Evolutionary conservation across 805 yeast species (phyloP).

Genomic region (Torulaspora microellipsoides): DNA sequence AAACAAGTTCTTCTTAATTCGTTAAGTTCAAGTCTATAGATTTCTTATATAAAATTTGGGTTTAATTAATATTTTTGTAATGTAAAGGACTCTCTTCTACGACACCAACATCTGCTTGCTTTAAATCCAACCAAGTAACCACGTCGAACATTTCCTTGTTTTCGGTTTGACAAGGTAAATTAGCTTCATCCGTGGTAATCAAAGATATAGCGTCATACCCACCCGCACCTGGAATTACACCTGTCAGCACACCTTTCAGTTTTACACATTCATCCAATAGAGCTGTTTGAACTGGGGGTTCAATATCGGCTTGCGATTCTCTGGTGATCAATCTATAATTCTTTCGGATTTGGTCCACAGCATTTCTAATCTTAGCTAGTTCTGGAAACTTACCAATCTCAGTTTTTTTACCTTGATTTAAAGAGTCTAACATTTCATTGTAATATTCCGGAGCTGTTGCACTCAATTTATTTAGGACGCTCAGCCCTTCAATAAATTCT

Average conservation of each 20-base stretch:
- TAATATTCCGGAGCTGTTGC: conserved; percentile 37
- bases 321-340: conserved; percentile 57
- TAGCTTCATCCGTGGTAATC: conserved; percentile 48
- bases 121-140: conserved; percentile 65
- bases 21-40: background rate
- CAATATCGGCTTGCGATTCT: conserved; percentile 77
- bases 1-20: background rate
- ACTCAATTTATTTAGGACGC: conserved; percentile 36
- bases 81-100: conserved; percentile 40
- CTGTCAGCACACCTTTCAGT: conserved; percentile 78
- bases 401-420: conserved; percentile 11
- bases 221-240: conserved; percentile 99
- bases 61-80: conserved; percentile 21
- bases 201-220: conserved; percentile 91
- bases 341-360: conserved; percentile 50
- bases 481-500: conserved; percentile 47
- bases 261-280: conserved; percentile 55
- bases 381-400: conserved; percentile 17
- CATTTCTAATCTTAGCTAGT: conserved; percentile 35
- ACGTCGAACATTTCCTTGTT: conserved; percentile 35
- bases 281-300: conserved; percentile 71
- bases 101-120: conserved; percentile 59
- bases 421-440: conserved; percentile 19
- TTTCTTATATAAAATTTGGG: background rate
- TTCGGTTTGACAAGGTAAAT: conserved; percentile 31